A percentile compares a stretch with the other conserved stretches of the same genome.
Conservation (phyloP, 2,329 filamentous ascomycete genomes). For the Septoria linicola region DNA sequence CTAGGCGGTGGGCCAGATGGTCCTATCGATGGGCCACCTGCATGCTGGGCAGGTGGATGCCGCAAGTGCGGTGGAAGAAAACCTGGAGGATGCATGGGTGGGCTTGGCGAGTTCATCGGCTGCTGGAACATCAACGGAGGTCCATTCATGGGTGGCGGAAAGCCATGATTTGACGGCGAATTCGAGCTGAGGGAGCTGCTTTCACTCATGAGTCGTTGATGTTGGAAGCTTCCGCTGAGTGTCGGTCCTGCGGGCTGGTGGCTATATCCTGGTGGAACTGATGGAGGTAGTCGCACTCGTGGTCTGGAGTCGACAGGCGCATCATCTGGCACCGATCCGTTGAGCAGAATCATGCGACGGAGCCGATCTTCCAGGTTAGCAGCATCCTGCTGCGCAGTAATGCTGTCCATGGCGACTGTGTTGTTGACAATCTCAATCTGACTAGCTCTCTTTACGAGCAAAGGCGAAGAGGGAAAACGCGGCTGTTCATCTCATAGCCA, state of each 20-base stretch:
- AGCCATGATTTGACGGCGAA: slow-evolving; percentile 17
- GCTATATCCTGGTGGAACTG: slow-evolving; percentile 7
- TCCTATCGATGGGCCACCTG: neutral
- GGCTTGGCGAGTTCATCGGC: slow-evolving; percentile 3
- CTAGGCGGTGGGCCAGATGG: slow-evolving; percentile 9
- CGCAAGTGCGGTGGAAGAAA: slow-evolving; percentile 16
- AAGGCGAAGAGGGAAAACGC: neutral
- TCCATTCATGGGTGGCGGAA: slow-evolving; percentile 11
- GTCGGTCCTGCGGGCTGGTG: slow-evolving; percentile 5
- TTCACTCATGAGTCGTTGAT: slow-evolving; percentile 12
- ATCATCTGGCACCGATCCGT: slow-evolving; percentile 36
- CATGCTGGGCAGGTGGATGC: slow-evolving; percentile 12
- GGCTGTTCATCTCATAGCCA: neutral
- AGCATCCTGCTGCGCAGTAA: slow-evolving; percentile 21
- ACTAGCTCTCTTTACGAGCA: neutral
- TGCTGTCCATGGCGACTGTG: slow-evolving; percentile 26
- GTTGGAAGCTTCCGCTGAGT: slow-evolving; percentile 3
- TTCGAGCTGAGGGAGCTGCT: slow-evolving; percentile 11
- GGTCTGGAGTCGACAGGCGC: slow-evolving; percentile 8
- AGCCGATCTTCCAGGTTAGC: slow-evolving; percentile 57
- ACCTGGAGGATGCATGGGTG: slow-evolving; percentile 9
- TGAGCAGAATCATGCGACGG: slow-evolving; percentile 60
- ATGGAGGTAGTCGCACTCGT: slow-evolving; percentile 15
- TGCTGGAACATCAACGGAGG: slow-evolving; percentile 2
- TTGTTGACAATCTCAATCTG: too few relatives aligned